Evolutionary conservation across 2,329 filamentous ascomycete genomes (phyloP).

Genomic region (Shiraia sp.): DNA sequence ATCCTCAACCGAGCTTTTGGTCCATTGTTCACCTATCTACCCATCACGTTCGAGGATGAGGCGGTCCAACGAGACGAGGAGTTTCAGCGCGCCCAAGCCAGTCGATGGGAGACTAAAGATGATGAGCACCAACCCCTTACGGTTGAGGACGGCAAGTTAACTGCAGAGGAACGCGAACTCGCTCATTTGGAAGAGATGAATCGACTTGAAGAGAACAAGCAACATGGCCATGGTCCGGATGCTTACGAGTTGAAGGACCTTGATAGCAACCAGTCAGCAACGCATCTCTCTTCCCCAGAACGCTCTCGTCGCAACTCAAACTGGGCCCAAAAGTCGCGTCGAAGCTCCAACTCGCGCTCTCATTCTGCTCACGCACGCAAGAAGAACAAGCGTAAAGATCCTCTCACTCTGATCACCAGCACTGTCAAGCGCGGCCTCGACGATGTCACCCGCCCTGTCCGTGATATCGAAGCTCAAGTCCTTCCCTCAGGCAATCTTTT

Average conservation of each 20-base stretch:
- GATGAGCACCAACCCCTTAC: conserved; percentile 51
- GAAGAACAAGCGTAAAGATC: conserved; percentile 27
- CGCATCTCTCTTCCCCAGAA: conserved; percentile 19
- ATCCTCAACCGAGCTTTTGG: conserved; percentile 82
- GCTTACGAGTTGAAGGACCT: conserved; percentile 36
- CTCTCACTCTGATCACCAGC: conserved; percentile 32
- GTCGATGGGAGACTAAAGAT: conserved; percentile 64
- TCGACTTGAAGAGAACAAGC: conserved; percentile 10
- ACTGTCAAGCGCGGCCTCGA: conserved; percentile 33
- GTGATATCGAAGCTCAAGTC: conserved; percentile 48
- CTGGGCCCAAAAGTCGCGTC: conserved; percentile 36
- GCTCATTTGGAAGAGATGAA: conserved; percentile 35
- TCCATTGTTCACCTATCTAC: conserved; percentile 84
- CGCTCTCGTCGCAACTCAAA: conserved; percentile 22
- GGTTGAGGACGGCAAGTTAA: conserved; percentile 34
- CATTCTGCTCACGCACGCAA: conserved; percentile 19
- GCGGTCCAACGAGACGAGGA: conserved; percentile 88
- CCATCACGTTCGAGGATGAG: conserved; percentile 94
- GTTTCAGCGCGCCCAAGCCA: conserved; percentile 78
- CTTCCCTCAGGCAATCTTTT: conserved; percentile 80
- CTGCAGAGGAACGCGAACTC: conserved; percentile 37
- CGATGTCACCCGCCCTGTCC: conserved; percentile 36
- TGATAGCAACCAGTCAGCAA: conserved; percentile 11
- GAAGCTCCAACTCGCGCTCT: conserved; percentile 33
- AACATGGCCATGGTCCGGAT: conserved; percentile 16